phyloP scores from a whole-genome alignment of 1,139 yeast species.

The Protomyces lactucae-debilis region DNA sequence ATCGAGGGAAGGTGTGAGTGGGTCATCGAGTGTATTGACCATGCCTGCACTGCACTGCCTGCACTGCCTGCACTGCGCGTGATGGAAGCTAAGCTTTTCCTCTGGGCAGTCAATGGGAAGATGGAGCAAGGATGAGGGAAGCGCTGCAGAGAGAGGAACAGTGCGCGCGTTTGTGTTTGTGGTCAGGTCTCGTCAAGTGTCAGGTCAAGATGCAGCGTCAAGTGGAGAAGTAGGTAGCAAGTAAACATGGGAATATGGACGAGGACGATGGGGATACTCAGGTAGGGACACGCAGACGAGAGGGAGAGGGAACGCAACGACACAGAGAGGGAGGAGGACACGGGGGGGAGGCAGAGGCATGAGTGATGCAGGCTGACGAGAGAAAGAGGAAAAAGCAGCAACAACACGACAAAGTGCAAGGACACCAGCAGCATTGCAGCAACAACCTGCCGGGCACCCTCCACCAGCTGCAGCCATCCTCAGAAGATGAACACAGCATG shows the following conservation, averaged over 20 bases:
- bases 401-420: neutral
- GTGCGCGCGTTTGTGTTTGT: too few relatives aligned
- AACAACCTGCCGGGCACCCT: too few relatives aligned
- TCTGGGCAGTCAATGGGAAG: too few relatives aligned
- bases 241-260: too few relatives aligned
- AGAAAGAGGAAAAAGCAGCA: neutral
- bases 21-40: neutral
- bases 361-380: neutral
- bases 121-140: too few relatives aligned
- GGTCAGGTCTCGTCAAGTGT: too few relatives aligned
- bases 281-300: neutral
- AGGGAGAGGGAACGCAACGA: neutral
- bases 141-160: too few relatives aligned
- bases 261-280: neutral
- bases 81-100: too few relatives aligned
- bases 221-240: too few relatives aligned
- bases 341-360: neutral
- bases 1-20: neutral
- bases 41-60: neutral
- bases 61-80: too few relatives aligned
- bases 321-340: neutral
- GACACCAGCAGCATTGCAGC: neutral
- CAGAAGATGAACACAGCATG: neutral
- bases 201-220: too few relatives aligned
- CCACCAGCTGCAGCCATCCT: too few relatives aligned